Base-by-base conservation (phyloP, 1,139 yeast species). In the Yamadazyma triangularis region DNA sequence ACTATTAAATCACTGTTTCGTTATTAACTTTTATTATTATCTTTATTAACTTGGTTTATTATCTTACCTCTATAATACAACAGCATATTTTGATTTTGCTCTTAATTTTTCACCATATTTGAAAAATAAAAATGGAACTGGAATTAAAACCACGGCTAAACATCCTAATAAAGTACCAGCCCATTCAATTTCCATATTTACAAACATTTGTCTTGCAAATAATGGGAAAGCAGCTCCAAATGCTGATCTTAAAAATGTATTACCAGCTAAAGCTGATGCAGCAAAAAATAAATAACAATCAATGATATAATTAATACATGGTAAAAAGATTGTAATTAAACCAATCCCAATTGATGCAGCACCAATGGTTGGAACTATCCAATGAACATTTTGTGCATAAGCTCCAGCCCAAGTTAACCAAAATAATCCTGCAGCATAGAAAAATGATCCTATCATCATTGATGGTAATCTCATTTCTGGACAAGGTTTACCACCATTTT, bases 401-500 rank as follows among this genome's bases (percentile, higher is more conserved):
- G 75, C 71, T 48, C 95, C 95, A 2, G 87, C 64, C 95, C 95
- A 86, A 31, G 86, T 77, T 50, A 86, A 68, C 94, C 94, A 85
- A 47, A 87, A 69, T 37, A 87, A 64, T 31, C 95, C 95, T 40
- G 76, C 64, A 22, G 93, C 80, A 64, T 86, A 85, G 10, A 71
- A 53, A 35, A 83, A 42, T 20, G 79, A 77, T 19, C 94, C 89
- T 29, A 70, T 52, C 60, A 84, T 72, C 81, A 83, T 77, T 13
- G 89, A 79, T 8, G 79, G 77, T 40, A 88, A 62, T 58, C 95
- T 77, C 25, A 77, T 82, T 54, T 87, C 96, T 1, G 96, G 94
- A 8, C 79, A 69, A 11, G 82, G 79, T 40, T 68, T 70, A 29
- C 79, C 81, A 25, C 70, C 73, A 46, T 76, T 74, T 3, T 48